Conservation (phyloP, 495 filamentous ascomycete species). For the Tuber calosporum region DNA sequence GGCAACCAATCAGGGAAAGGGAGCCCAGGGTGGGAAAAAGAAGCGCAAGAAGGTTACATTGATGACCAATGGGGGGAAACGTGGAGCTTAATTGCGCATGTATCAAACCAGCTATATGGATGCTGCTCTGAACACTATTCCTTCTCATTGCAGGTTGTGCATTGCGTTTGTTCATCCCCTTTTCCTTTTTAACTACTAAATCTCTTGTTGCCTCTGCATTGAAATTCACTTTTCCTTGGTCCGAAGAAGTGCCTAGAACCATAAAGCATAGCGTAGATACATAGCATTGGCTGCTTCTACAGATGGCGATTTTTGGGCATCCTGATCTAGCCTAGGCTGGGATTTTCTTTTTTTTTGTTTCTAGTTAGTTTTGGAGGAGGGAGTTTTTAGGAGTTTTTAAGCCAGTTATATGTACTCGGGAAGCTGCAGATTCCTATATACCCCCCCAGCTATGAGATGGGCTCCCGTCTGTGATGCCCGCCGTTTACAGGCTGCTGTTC, state of each 20-base stretch:
- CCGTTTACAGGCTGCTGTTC: background rate
- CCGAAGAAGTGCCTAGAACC: background rate
- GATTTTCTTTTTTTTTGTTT: background rate
- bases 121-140: background rate
- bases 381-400: background rate
- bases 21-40: constrained; percentile 7
- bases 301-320: background rate
- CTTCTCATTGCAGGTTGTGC: background rate
- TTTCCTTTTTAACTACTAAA: background rate
- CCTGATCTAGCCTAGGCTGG: background rate
- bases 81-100: constrained; percentile 30
- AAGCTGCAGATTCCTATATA: background rate
- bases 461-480: background rate
- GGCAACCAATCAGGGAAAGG: constrained; percentile 3
- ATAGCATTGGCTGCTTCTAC: background rate
- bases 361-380: background rate
- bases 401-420: background rate
- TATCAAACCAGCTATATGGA: background rate
- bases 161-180: background rate
- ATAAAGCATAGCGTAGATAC: constrained; percentile 5
- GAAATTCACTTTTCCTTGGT: background rate
- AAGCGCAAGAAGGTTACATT: constrained; percentile 12
- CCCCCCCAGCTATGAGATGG: background rate
- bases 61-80: constrained; percentile 42
- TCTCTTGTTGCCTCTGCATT: background rate